Evolutionary conservation across 1,284 basidiomycete species (phyloP).

Genomic region (Schizophyllum amplum): DNA sequence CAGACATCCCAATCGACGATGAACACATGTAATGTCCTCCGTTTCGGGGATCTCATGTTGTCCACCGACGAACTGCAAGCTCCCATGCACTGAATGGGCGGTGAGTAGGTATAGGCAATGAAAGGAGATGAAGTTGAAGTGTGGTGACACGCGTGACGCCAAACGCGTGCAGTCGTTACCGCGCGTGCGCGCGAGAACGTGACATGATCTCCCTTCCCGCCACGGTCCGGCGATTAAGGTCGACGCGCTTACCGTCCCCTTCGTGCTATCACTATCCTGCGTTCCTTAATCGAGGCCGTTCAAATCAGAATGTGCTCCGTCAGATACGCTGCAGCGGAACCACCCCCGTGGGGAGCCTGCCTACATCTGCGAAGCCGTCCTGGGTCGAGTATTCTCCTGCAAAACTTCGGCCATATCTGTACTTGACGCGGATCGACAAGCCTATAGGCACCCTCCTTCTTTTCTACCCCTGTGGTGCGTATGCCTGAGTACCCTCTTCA

Average conservation of each 20-base stretch:
- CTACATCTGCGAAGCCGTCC: constrained; percentile 18
- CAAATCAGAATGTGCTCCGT: not conserved
- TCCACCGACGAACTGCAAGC: too few species aligned
- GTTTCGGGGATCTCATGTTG: too few species aligned
- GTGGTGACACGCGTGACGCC: not conserved
- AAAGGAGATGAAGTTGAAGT: too few species aligned
- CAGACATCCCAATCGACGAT: too few species aligned
- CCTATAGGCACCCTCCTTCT: constrained; percentile 91
- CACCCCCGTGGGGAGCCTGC: not conserved
- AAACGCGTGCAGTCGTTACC: not conserved
- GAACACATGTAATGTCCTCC: too few species aligned
- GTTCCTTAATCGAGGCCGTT: not conserved
- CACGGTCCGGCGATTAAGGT: constrained; percentile 3
- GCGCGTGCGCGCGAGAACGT: not conserved
- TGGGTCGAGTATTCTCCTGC: constrained; percentile 66
- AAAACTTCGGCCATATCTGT: constrained; percentile 69
- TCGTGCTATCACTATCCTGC: not conserved
- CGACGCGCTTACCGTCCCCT: not conserved
- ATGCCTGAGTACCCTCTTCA: not conserved
- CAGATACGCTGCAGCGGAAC: not conserved
- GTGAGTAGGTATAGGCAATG: too few species aligned
- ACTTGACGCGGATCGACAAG: constrained; percentile 87
- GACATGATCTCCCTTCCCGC: constrained; percentile 1
- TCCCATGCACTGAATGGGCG: too few species aligned
- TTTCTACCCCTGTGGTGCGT: constrained; percentile 88